Evolutionary conservation across 345 rosid species (phyloP).

Genomic region (Populus nigra): DNA sequence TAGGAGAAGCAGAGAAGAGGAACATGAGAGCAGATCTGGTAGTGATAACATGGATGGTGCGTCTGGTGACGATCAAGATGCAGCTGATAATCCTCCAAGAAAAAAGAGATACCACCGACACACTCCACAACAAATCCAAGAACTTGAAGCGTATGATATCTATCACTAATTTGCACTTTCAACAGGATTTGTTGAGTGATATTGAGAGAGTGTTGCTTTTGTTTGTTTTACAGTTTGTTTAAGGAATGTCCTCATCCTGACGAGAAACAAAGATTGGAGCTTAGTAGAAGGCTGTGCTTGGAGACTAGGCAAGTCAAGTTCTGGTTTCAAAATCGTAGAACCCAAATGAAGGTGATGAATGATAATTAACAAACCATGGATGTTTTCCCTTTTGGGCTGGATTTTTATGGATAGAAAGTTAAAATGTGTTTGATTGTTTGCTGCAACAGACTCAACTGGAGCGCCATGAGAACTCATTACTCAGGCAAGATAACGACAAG

Average conservation of each 20-base stretch:
- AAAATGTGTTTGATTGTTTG: not conserved
- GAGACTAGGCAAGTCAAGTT: conserved; percentile 95
- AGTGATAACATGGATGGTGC: conserved; percentile 90
- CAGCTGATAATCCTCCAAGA: conserved; percentile 74
- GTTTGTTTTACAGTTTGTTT: conserved; percentile 43
- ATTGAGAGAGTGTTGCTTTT: not conserved
- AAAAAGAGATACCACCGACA: conserved; percentile 99
- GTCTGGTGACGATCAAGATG: conserved; percentile 96
- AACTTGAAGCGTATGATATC: conserved; percentile 77
- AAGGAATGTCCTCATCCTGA: conserved; percentile 97
- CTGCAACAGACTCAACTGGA: conserved; percentile 70
- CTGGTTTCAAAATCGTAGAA: conserved; percentile 97
- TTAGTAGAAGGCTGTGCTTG: conserved; percentile 69
- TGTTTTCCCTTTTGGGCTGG: not conserved
- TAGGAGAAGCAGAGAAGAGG: conserved; percentile 30
- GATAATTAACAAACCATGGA: not conserved
- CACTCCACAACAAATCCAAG: conserved; percentile 99
- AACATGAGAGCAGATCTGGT: conserved; percentile 83
- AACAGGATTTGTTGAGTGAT: not conserved
- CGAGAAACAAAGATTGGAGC: conserved; percentile 85
- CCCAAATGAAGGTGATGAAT: conserved; percentile 88
- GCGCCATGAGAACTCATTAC: conserved; percentile 79
- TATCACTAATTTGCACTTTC: not conserved
- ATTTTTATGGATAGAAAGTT: not conserved
- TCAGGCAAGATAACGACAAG: conserved; percentile 88